A percentile compares a stretch with the other conserved stretches of the same genome.
These are phyloP conservation scores for Myxozyma neotropica DNA, from an alignment of 805 yeast species.

Conservation along the genomic window DNA sequence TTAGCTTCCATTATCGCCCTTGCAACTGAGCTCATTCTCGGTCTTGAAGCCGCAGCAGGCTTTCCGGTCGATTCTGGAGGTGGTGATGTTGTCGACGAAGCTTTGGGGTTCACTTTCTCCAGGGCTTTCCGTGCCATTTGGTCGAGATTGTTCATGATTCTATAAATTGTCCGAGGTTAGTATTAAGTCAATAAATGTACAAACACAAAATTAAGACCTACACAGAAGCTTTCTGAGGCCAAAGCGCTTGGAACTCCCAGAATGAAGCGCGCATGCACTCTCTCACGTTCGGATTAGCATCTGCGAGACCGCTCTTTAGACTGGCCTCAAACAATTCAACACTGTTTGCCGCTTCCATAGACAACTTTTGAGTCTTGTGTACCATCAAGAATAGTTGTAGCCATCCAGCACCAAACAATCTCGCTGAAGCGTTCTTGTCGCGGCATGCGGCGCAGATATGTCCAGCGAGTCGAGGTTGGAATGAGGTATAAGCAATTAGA, in stretches of 20 bases:
- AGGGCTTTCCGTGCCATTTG: constrained; percentile 57
- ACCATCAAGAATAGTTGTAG: constrained; percentile 61
- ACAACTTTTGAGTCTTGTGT: constrained; percentile 47
- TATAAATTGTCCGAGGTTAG: constrained; percentile 28
- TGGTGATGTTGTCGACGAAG: neutral
- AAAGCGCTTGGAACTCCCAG: constrained; percentile 65
- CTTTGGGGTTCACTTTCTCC: constrained; percentile 58
- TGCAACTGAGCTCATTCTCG: constrained; percentile 5
- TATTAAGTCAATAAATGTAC: constrained; percentile 36
- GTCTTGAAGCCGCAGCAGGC: neutral
- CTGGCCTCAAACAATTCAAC: constrained; percentile 54
- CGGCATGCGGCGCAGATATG: constrained; percentile 55
- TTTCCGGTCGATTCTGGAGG: neutral
- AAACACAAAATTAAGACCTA: neutral
- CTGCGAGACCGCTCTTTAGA: constrained; percentile 64
- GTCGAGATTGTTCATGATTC: constrained; percentile 47
- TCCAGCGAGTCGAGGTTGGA: constrained; percentile 54
- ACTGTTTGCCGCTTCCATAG: constrained; percentile 42
- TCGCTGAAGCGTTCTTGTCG: constrained; percentile 73
- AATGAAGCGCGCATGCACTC: constrained; percentile 71
- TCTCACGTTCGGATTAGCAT: constrained; percentile 79
- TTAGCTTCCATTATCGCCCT: constrained; percentile 9
- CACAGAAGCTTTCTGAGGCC: constrained; percentile 55
- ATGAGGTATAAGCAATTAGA: constrained; percentile 51
- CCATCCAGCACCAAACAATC: constrained; percentile 72